These are phyloP conservation scores for Coffea eugenioides DNA, from an alignment of 257 asterid genomes.

Conservation along the genomic window DNA sequence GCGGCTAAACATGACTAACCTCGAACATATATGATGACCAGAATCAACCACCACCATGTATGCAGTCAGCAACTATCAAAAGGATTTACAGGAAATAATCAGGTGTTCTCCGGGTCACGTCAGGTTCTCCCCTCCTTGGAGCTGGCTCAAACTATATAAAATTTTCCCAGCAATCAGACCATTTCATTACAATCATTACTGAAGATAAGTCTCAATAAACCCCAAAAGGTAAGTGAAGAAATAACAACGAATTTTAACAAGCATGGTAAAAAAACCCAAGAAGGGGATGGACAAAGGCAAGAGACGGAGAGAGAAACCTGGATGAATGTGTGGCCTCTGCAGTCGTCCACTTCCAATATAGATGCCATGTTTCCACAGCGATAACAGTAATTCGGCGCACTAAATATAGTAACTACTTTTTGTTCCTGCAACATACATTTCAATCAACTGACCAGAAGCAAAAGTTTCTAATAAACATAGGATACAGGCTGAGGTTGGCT, in stretches of 20 bases:
- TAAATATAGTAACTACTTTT: constrained; percentile 91
- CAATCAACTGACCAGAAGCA: constrained; percentile 6
- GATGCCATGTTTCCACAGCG: constrained; percentile 99
- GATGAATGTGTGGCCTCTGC: constrained; percentile 78
- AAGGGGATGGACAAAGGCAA: too few species aligned
- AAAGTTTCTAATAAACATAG: not conserved
- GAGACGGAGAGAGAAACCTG: constrained; percentile 51
- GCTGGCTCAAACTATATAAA: constrained; percentile 93
- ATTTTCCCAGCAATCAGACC: not conserved
- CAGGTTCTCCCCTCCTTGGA: constrained; percentile 98
- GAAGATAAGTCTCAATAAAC: not conserved
- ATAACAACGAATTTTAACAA: not conserved
- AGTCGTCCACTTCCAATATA: constrained; percentile 92
- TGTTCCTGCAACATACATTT: constrained; percentile 62
- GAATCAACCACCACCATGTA: constrained; percentile 15
- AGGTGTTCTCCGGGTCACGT: constrained; percentile 91
- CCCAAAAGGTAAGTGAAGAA: not conserved
- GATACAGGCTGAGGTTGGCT: not conserved
- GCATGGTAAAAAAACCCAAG: not conserved
- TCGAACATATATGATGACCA: constrained; percentile 16
- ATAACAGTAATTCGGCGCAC: constrained; percentile 96
- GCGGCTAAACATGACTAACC: constrained; percentile 20
- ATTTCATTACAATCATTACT: not conserved
- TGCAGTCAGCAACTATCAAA: constrained; percentile 25
- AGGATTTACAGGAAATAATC: constrained; percentile 82